phyloP scores from a whole-genome alignment of 176 grass and related monocot species.

The Phyllostachys edulis region DNA sequence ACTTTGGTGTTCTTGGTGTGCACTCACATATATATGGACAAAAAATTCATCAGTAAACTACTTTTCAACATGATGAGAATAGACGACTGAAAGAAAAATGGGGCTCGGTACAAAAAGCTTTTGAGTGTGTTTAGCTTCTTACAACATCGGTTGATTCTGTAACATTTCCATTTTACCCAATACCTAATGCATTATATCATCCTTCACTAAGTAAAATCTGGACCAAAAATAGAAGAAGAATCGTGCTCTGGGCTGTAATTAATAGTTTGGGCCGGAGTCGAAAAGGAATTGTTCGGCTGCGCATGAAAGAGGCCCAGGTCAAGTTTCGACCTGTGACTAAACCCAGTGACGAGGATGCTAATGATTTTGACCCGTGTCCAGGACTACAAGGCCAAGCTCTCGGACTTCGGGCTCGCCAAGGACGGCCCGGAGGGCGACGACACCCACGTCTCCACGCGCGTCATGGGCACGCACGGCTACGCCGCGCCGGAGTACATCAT shows the following conservation, averaged over 20 bases:
- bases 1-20: background rate
- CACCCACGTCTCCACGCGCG: slow-evolving; percentile 83
- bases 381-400: slow-evolving; percentile 83
- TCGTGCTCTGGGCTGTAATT: background rate
- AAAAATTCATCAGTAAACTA: background rate
- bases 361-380: background rate
- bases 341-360: background rate
- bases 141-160: background rate
- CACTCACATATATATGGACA: background rate
- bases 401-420: slow-evolving; percentile 91
- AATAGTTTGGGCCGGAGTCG: background rate
- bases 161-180: background rate
- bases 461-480: slow-evolving; percentile 91
- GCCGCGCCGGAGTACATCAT: slow-evolving; percentile 97
- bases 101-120: too few relatives aligned
- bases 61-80: too few relatives aligned
- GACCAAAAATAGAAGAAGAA: background rate
- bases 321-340: background rate
- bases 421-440: slow-evolving; percentile 84
- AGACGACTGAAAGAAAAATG: too few relatives aligned
- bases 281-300: background rate
- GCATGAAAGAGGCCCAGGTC: too few relatives aligned
- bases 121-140: too few relatives aligned
- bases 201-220: background rate
- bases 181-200: background rate